Evolutionary conservation across 345 rosid genomes (phyloP), one percentile per base, ranked within the genome.

Genomic region (Pistacia integerrima): DNA sequence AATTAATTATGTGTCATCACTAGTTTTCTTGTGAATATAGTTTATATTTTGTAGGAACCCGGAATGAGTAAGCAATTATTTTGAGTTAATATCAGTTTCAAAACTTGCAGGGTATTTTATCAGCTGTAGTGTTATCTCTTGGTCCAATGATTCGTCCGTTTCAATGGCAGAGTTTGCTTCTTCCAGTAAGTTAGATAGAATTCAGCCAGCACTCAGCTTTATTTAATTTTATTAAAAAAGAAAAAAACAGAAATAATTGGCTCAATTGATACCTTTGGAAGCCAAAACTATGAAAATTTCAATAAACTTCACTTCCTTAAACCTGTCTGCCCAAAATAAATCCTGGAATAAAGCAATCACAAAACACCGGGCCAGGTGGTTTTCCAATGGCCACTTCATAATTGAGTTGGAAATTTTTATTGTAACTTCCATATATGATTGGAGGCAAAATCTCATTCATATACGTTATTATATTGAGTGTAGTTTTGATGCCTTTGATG

Each of bases 131-230:
- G 67, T 81, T 94, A 68, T 97, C 99, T 77, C 84, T 94, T 74
- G 81, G 88, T 79, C 97, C 99, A 69, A 79, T 97, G 88, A 97
- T 94, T 85, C 88, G 88, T 13, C 99, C 99, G 36, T 97, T 93
- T 89, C 94, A 91, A 76, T 97, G 99, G 99, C 99, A 97, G 87
- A 94, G 98, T 85, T 84, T 97, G 81, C 84, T 94, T 76, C 93
- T 97, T 84, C 99, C 98, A 28, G 99, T 97, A 84, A 88, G 95
- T 77, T 78, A 61, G 55, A 38, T 67, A 75, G 57, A 58, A 52
- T 68, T 79, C 69, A 33, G 36, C 30, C 49, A 22, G 33, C 74
- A 4, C 28, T 67, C 48, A 5, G 46, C 46, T 41, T 41, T 5
- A 41, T 5, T 7, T 41, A 0, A 41, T 41, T 41, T 41, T 5